Base-by-base conservation (phyloP, 768 basidiomycete genomes). In the Termitomyces sp. region DNA sequence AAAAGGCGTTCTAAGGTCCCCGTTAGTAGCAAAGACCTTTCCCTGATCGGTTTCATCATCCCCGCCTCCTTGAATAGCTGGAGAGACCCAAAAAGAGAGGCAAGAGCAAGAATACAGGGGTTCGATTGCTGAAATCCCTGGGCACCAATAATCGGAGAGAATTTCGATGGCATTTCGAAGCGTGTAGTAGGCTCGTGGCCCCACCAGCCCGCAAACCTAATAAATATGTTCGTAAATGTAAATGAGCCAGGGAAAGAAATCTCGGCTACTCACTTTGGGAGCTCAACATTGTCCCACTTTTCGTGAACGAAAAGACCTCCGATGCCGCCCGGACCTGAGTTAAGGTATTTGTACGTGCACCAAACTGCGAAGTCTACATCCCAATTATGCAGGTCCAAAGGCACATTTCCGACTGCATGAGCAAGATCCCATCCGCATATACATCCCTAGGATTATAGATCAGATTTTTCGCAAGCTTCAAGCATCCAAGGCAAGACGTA, bases 331-430 rank as follows among this genome's bases (percentile, higher is more conserved):
- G 97, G 94, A 5, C 96, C 93, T 16, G 94, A 89, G 73, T 98
- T 98, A 56, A 98, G 81, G 68, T 98, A 99, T 73, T 91, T 98
- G 81, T 98, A 99, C 31, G 94, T 90, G 70, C 97, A 99, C 93
- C 96, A 98, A 33, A 95, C 95, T 3, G 96, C 97, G 67, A 98
- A 98, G 70, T 99, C 97, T 62, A 92, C 89, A 60, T 82, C 76
- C 96, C 97, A 99, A 56, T 94, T 89, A 68, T 96, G 92, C 60
- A 99, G 75, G 45, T 81, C 76, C 62, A 96, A 71, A 35, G 91
- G 90, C 33, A 98, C 92, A 70, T 99, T 99, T 45, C 96, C 97
- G 42, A 87, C 81, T 6, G 90, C 96, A 70, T 99, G 97, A 7
- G 97, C 97, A 15, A 98, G 84, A 75, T 99, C 96, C 85, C 94